Conservation (phyloP, 305 asterid species). For the Fraxinus greggii region DNA sequence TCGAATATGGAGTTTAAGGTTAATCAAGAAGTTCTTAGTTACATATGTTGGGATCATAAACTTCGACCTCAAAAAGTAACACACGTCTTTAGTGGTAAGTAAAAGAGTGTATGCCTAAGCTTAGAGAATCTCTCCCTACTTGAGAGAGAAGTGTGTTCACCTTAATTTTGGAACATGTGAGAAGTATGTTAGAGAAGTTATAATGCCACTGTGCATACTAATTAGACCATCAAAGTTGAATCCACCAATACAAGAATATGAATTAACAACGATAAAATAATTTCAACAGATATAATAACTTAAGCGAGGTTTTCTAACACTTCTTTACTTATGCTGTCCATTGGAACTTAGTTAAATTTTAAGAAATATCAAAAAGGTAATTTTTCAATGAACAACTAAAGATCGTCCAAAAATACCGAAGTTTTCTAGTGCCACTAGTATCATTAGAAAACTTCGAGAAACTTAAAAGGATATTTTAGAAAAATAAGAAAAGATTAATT, state of each 20-base stretch:
- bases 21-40: no score
- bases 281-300: not conserved
- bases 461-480: no score
- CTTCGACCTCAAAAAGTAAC: not conserved
- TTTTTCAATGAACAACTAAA: no score
- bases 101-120: not conserved
- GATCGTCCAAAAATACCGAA: no score
- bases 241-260: not conserved
- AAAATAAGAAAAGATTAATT: no score
- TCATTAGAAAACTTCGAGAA: no score
- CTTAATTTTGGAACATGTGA: not conserved
- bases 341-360: not conserved
- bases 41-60: not conserved
- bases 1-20: no score
- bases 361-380: not conserved
- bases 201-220: not conserved
- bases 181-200: not conserved
- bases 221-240: not conserved
- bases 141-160: not conserved
- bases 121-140: not conserved
- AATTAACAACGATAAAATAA: not conserved
- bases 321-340: no score
- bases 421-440: no score
- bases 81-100: not conserved
- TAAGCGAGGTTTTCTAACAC: not conserved